Conservation (phyloP, 1,284 basidiomycete genomes). For the Trichosporon faecale region DNA sequence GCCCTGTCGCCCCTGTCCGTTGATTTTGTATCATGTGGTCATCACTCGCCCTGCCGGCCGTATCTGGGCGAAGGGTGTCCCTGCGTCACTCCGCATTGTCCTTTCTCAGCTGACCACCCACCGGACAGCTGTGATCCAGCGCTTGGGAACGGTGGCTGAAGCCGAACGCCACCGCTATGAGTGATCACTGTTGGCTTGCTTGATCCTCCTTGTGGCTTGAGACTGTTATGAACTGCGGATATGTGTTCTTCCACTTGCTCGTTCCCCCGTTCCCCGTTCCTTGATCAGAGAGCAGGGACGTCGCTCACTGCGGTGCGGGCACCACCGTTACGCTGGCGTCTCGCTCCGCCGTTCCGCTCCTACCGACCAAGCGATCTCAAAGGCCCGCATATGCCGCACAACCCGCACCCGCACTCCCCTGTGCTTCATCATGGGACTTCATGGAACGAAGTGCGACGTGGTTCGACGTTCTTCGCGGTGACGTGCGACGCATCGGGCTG, state of each 20-base stretch:
- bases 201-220: neutral
- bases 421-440: neutral
- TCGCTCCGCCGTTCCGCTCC: too few relatives aligned
- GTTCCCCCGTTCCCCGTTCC: neutral
- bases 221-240: neutral
- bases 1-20: neutral
- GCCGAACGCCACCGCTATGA: neutral
- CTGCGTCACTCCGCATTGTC: neutral
- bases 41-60: neutral
- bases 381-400: neutral
- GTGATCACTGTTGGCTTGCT: neutral
- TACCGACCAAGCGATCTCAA: too few relatives aligned
- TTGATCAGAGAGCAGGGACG: too few relatives aligned
- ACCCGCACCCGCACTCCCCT: neutral
- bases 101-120: neutral
- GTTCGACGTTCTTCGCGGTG: neutral
- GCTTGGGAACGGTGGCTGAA: neutral
- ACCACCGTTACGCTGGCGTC: too few relatives aligned
- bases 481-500: neutral
- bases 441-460: neutral
- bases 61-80: neutral
- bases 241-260: neutral
- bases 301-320: too few relatives aligned
- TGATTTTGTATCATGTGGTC: neutral
- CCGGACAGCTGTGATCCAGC: neutral